A percentile compares a stretch with the other conserved stretches of the same genome.
Conservation (phyloP, 208 protist genomes). For the Zelonia costaricensis region DNA sequence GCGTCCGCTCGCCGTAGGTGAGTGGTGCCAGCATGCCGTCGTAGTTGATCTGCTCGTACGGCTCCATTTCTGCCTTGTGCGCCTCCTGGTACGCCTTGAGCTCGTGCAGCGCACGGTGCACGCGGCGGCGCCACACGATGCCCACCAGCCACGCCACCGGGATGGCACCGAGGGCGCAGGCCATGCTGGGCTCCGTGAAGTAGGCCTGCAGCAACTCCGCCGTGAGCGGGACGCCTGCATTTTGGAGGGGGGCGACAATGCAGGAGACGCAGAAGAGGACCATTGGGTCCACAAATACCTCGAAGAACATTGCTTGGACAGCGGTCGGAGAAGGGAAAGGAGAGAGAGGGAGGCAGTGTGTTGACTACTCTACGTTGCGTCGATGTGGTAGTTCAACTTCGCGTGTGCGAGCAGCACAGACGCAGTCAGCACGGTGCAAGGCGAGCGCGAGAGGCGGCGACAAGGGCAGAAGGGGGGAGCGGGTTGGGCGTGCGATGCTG, state of each 20-base stretch:
- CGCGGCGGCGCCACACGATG: conserved; percentile 22
- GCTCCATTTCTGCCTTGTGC: conserved; percentile 4
- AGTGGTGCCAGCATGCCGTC: conserved; percentile 35
- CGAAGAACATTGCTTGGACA: conserved; percentile 29
- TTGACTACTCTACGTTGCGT: too few species aligned
- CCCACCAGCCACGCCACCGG: conserved; percentile 40
- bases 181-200: conserved; percentile 61
- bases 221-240: conserved; percentile 34
- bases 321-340: not conserved
- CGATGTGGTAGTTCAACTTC: too few species aligned
- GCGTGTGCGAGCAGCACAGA: too few species aligned
- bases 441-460: too few species aligned
- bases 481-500: too few species aligned
- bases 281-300: conserved; percentile 62
- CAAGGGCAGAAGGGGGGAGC: too few species aligned
- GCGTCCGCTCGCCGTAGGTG: conserved; percentile 52
- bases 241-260: conserved; percentile 42
- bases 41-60: conserved; percentile 20
- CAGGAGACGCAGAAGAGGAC: conserved; percentile 63
- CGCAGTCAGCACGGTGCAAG: too few species aligned
- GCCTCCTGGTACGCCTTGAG: conserved; percentile 19
- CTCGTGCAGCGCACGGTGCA: conserved; percentile 14
- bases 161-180: conserved; percentile 23
- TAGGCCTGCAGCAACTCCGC: conserved; percentile 37
- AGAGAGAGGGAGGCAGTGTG: too few species aligned